Percentiles rank a stretch among this genome's conserved stretches.
Conservation (phyloP, 108 stramenopile genomes). For the Cylindrotheca closterium region DNA sequence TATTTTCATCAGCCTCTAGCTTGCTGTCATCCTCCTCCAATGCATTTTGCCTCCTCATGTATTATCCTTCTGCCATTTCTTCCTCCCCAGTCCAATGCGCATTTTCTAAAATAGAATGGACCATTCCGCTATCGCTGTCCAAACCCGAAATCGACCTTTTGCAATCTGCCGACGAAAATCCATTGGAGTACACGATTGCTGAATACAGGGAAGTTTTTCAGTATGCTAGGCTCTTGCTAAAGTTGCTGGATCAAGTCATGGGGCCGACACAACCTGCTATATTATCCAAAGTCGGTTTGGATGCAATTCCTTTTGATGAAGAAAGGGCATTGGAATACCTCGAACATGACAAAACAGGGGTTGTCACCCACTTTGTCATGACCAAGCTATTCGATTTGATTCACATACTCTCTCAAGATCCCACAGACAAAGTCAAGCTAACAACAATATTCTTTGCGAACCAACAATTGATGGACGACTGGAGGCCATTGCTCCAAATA, state of each 20-base stretch:
- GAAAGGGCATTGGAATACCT: slow-evolving; percentile 55
- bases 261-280: slow-evolving; percentile 22
- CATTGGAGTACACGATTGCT: slow-evolving; percentile 67
- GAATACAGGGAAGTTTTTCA: slow-evolving; percentile 55
- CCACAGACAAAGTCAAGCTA: slow-evolving; percentile 3
- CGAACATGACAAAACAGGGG: slow-evolving; percentile 57
- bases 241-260: slow-evolving; percentile 51
- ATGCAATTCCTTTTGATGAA: slow-evolving; percentile 19
- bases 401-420: slow-evolving; percentile 36
- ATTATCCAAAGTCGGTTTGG: slow-evolving; percentile 40
- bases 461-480: slow-evolving; percentile 63
- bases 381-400: slow-evolving; percentile 68
- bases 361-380: slow-evolving; percentile 69
- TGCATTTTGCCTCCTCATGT: no score
- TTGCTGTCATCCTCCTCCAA: no score
- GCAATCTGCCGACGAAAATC: slow-evolving; percentile 67
- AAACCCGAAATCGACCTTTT: slow-evolving; percentile 53
- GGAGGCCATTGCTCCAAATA: slow-evolving; percentile 65
- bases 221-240: slow-evolving; percentile 60
- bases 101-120: slow-evolving; percentile 65
- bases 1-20: no score
- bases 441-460: slow-evolving; percentile 26
- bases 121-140: slow-evolving; percentile 25
- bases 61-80: slow-evolving; percentile 33
- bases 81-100: slow-evolving; percentile 57